A percentile compares a stretch with the other conserved stretches of the same genome.
These are phyloP conservation scores for Hypomontagnella monticulosa DNA, from an alignment of 495 filamentous ascomycete genomes.

Conservation along the genomic window DNA sequence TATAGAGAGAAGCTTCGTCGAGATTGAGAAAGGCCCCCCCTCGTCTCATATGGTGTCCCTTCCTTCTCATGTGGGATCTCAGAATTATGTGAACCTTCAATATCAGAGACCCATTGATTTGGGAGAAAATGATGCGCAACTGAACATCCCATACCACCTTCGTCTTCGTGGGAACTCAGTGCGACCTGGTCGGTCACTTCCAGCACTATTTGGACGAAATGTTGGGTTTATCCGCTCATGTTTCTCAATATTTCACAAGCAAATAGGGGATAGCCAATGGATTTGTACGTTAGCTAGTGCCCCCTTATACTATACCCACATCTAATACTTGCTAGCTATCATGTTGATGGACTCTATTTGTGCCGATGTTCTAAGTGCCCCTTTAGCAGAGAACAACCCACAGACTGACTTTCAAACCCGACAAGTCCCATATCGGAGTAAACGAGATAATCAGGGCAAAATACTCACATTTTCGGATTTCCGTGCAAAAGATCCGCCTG, in stretches of 20 bases:
- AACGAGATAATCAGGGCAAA: neutral
- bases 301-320: neutral
- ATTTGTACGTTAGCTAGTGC: neutral
- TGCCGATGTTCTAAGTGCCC: conserved; percentile 5
- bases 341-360: conserved; percentile 21
- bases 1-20: conserved; percentile 5
- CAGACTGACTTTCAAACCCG: neutral
- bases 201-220: conserved; percentile 9
- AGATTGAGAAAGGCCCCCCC: conserved; percentile 10
- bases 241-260: conserved; percentile 12
- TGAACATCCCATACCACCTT: neutral
- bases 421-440: conserved; percentile 11
- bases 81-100: conserved; percentile 7
- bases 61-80: conserved; percentile 10
- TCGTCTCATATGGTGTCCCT: conserved; percentile 9
- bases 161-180: neutral
- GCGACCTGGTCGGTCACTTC: neutral
- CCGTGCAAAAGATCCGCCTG: neutral
- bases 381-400: neutral
- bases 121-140: conserved; percentile 1
- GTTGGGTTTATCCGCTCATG: conserved; percentile 16
- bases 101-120: conserved; percentile 18
- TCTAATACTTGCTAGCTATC: neutral
- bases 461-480: conserved; percentile 4
- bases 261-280: conserved; percentile 3